Evolutionary conservation across 176 grass and related monocot genomes (phyloP).

Genomic region (Otatea glauca): DNA sequence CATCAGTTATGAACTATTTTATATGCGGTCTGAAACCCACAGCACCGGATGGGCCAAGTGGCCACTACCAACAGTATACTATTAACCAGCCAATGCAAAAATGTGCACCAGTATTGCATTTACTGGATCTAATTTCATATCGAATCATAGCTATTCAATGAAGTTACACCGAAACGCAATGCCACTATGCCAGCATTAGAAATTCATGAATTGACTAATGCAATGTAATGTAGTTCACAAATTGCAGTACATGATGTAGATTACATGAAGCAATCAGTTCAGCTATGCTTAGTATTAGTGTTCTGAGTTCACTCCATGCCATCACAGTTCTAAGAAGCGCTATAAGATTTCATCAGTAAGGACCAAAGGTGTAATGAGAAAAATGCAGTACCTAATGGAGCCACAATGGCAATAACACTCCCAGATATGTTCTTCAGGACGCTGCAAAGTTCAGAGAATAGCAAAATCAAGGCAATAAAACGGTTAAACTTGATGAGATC

Average conservation of each 20-base stretch:
- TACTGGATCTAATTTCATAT: neutral
- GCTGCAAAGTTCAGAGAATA: constrained; percentile 56
- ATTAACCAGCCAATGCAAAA: neutral
- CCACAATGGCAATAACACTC: constrained; percentile 78
- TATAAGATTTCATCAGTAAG: neutral
- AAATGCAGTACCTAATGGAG: constrained; percentile 71
- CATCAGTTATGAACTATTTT: neutral
- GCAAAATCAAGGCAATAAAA: constrained; percentile 41
- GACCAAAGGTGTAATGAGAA: neutral
- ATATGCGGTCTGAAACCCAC: neutral
- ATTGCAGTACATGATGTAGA: neutral
- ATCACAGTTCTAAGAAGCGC: neutral
- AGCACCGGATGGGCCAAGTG: neutral
- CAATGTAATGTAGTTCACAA: neutral
- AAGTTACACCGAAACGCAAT: neutral
- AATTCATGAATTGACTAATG: neutral
- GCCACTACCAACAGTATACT: neutral
- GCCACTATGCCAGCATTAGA: neutral
- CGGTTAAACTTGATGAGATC: neutral
- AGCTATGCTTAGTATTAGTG: neutral
- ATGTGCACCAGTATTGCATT: neutral
- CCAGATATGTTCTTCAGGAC: constrained; percentile 60
- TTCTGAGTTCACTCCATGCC: neutral
- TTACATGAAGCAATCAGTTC: neutral
- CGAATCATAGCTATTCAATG: neutral